phyloP scores from a whole-genome alignment of 148 eudicot genomes.

The Mesembryanthemum crystallinum region DNA sequence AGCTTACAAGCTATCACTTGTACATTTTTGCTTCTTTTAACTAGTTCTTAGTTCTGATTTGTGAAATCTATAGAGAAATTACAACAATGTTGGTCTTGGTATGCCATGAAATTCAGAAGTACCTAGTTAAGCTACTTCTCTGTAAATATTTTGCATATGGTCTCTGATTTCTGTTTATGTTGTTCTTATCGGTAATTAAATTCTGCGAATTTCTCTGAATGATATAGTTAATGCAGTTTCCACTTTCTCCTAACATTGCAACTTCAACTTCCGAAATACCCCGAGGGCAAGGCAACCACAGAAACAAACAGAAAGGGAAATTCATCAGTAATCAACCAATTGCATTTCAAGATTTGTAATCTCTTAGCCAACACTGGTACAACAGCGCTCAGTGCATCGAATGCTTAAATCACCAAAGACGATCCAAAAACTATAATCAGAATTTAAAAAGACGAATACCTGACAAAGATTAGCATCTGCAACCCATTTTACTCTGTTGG shows the following conservation, averaged over 20 bases:
- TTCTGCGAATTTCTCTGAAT: neutral
- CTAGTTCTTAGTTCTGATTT: too few relatives aligned
- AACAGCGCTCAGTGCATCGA: neutral
- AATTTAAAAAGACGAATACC: slow-evolving; percentile 21
- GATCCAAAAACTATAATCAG: too few relatives aligned
- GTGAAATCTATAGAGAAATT: too few relatives aligned
- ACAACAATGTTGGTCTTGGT: too few relatives aligned
- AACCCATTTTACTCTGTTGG: slow-evolving; percentile 36
- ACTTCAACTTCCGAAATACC: neutral
- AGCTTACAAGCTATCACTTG: too few relatives aligned
- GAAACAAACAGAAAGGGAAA: neutral
- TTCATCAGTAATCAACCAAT: neutral
- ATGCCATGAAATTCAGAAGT: too few relatives aligned
- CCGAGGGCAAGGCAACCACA: too few relatives aligned
- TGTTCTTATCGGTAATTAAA: neutral
- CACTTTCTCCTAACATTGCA: neutral
- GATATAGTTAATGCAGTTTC: neutral
- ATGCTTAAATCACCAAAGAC: too few relatives aligned
- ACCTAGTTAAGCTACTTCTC: too few relatives aligned
- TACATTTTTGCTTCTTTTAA: too few relatives aligned
- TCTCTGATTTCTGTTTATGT: too few relatives aligned
- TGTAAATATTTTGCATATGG: too few relatives aligned
- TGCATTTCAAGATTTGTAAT: neutral
- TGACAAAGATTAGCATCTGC: slow-evolving; percentile 37
- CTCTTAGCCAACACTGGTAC: neutral